Evolutionary conservation across 2,329 filamentous ascomycete species (phyloP).

Genomic region (Hymenoscyphus albidus): DNA sequence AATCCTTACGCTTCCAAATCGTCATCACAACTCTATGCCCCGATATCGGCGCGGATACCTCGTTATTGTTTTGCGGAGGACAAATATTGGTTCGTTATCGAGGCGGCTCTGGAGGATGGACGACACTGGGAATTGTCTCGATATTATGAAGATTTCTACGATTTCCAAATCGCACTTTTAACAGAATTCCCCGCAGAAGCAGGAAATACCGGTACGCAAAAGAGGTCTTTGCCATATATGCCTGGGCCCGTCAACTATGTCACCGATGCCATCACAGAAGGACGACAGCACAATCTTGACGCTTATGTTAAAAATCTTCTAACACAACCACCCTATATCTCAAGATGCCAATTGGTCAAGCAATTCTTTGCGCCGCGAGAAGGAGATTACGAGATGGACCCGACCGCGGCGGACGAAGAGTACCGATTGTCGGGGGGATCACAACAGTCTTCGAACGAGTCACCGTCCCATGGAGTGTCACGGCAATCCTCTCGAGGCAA

Average conservation of each 20-base stretch:
- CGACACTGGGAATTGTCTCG: slow-evolving; percentile 88
- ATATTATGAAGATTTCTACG: slow-evolving; percentile 98
- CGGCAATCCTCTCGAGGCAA: slow-evolving; percentile 63
- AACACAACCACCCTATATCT: slow-evolving; percentile 77
- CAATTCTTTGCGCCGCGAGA: slow-evolving; percentile 87
- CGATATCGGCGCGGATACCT: slow-evolving; percentile 79
- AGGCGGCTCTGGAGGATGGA: slow-evolving; percentile 85
- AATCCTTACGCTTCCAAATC: slow-evolving; percentile 41
- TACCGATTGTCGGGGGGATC: slow-evolving; percentile 71
- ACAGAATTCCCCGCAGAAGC: slow-evolving; percentile 91
- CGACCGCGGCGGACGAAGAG: slow-evolving; percentile 59
- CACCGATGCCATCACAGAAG: slow-evolving; percentile 95
- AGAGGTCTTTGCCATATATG: slow-evolving; percentile 91
- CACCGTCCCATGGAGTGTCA: slow-evolving; percentile 56
- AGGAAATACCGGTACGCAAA: slow-evolving; percentile 74
- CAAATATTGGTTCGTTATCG: slow-evolving; percentile 98
- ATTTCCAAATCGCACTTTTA: slow-evolving; percentile 93
- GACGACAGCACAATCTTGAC: slow-evolving; percentile 85
- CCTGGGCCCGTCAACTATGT: slow-evolving; percentile 96
- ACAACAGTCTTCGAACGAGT: slow-evolving; percentile 61
- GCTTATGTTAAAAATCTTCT: slow-evolving; percentile 93
- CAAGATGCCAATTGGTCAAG: slow-evolving; percentile 77
- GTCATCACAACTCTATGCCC: slow-evolving; percentile 61
- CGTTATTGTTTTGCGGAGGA: slow-evolving; percentile 95
- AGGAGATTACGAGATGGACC: slow-evolving; percentile 90